Percentiles rank a stretch among this genome's conserved stretches.
phyloP scores from a whole-genome alignment of 1,139 yeast species.

The Wickerhamomyces sp. region DNA sequence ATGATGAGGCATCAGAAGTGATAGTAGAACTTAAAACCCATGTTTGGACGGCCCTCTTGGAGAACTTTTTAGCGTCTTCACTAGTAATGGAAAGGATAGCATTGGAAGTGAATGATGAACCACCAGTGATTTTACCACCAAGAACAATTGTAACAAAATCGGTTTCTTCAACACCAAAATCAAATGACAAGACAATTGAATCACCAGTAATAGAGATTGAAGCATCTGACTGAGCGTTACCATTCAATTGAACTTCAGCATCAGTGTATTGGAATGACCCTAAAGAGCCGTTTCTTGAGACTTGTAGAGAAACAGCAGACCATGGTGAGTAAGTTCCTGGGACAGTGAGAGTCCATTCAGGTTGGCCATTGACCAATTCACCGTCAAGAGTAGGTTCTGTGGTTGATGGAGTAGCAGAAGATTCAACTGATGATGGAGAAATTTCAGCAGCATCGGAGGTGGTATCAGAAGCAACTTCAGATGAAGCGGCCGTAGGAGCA shows the following conservation, averaged over 20 bases:
- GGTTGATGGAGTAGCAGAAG: neutral
- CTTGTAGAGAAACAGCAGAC: conserved; percentile 1
- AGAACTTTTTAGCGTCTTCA: conserved; percentile 3
- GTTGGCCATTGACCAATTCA: neutral
- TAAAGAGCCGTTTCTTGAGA: neutral
- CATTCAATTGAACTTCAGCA: conserved; percentile 4
- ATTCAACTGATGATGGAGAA: conserved; percentile 9
- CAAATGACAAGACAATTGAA: conserved; percentile 3
- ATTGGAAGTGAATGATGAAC: conserved; percentile 8
- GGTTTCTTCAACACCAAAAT: neutral
- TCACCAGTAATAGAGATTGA: conserved; percentile 1
- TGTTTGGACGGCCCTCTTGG: conserved; percentile 10
- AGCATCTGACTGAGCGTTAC: conserved; percentile 1
- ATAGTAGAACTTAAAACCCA: conserved; percentile 6
- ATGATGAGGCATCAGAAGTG: conserved; percentile 3
- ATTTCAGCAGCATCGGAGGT: neutral
- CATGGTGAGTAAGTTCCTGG: conserved; percentile 3
- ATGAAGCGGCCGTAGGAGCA: neutral
- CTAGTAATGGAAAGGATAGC: conserved; percentile 6
- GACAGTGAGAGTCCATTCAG: conserved; percentile 4
- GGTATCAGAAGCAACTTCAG: neutral
- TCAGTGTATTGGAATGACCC: conserved; percentile 2
- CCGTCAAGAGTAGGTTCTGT: conserved; percentile 1
- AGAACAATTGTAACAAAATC: conserved; percentile 3
- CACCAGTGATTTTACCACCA: conserved; percentile 6